These are phyloP conservation scores for Litchi chinensis DNA, from an alignment of 345 rosid species.

Conservation along the genomic window DNA sequence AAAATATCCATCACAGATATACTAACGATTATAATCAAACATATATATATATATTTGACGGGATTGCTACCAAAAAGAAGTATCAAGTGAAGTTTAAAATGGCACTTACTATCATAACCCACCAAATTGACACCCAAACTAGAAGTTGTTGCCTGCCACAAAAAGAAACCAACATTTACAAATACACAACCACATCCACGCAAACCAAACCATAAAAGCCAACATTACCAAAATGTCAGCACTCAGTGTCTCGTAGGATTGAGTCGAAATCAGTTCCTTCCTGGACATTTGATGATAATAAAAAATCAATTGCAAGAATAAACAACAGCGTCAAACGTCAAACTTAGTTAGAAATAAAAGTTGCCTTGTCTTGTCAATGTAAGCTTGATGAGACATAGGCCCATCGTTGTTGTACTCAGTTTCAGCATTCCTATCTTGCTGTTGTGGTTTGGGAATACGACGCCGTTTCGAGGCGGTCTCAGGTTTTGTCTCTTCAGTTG, in stretches of 20 bases:
- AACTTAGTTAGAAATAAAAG: neutral
- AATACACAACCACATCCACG: neutral
- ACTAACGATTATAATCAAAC: neutral
- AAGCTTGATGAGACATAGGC: slow-evolving; percentile 68
- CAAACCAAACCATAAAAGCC: neutral
- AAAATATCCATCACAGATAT: neutral
- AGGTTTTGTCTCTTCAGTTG: slow-evolving; percentile 13
- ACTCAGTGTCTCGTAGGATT: slow-evolving; percentile 42
- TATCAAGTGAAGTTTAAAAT: neutral
- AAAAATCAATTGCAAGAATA: neutral
- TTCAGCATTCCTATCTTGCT: slow-evolving; percentile 19
- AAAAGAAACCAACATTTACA: slow-evolving; percentile 3
- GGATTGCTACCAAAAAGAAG: neutral
- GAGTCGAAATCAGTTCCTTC: slow-evolving; percentile 50
- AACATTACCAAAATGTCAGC: slow-evolving; percentile 52
- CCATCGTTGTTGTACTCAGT: slow-evolving; percentile 36
- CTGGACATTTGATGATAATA: slow-evolving; percentile 30
- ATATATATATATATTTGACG: neutral
- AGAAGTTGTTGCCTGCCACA: slow-evolving; percentile 40
- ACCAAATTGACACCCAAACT: slow-evolving; percentile 45
- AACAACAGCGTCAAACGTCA: slow-evolving; percentile 15
- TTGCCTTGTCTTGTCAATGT: slow-evolving; percentile 54
- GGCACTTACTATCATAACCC: slow-evolving; percentile 53
- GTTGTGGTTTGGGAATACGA: slow-evolving; percentile 23
- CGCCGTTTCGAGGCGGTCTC: slow-evolving; percentile 34